phyloP scores from a whole-genome alignment of 768 basidiomycete genomes.

The Rhodotorula diobovata region DNA sequence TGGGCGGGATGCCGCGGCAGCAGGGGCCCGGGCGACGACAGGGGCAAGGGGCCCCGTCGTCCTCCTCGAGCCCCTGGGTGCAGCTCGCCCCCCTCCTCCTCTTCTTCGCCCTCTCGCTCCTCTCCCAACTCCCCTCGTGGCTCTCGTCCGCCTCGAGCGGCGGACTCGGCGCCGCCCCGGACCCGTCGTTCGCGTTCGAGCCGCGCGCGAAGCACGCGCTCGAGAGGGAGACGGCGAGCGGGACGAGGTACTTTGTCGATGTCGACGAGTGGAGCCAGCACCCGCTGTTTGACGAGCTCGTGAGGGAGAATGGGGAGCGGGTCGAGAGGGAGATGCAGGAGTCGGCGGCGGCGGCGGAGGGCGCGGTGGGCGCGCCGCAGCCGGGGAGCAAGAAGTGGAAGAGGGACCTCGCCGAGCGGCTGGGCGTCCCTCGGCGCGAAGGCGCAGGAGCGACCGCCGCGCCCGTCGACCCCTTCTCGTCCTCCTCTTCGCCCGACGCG shows the following conservation, averaged over 20 bases:
- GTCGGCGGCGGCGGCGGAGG: no score
- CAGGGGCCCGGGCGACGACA: not conserved
- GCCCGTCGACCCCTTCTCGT: not conserved
- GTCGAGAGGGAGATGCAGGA: no score
- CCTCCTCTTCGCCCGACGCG: no score
- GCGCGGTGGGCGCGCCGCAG: not conserved
- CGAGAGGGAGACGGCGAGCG: not conserved
- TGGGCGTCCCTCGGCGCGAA: no score
- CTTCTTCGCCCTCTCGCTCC: conserved; percentile 33
- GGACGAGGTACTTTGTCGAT: not conserved
- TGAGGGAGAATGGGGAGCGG: not conserved
- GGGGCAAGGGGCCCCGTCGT: not conserved
- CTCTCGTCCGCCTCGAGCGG: conserved; percentile 39
- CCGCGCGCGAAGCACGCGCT: conserved; percentile 13
- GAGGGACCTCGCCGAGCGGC: not conserved
- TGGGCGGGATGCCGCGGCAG: conserved; percentile 3
- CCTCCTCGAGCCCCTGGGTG: no score
- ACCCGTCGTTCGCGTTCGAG: conserved; percentile 70
- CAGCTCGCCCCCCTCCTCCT: conserved; percentile 76
- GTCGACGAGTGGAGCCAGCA: not conserved
- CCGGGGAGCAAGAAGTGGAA: not conserved
- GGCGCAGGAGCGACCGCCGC: not conserved
- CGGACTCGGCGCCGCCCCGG: conserved; percentile 57
- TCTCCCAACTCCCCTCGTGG: conserved; percentile 23
- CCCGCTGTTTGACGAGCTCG: not conserved